A percentile compares a stretch with the other conserved stretches of the same genome.
phyloP scores from a whole-genome alignment of 495 filamentous ascomycete species.

The Cairneyella variabilis region DNA sequence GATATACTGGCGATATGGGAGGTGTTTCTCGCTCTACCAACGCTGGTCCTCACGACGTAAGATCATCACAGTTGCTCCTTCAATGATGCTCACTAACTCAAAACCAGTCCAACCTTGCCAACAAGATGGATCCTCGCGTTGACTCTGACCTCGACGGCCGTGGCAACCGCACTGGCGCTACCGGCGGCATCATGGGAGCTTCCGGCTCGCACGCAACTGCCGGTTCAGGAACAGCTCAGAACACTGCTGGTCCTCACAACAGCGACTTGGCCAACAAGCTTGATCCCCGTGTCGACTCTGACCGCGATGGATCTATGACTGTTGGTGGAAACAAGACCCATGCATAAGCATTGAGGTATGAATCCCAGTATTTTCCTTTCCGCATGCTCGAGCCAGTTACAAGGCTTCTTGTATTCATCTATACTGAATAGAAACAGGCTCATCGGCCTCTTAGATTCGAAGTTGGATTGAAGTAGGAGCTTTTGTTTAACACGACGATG shows the following conservation, averaged over 20 bases:
- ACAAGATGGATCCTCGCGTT: slow-evolving; percentile 52
- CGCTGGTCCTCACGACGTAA: slow-evolving; percentile 19
- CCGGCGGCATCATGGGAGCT: slow-evolving; percentile 17
- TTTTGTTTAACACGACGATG: too few species aligned
- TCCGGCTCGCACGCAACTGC: slow-evolving; percentile 24
- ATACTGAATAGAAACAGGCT: too few species aligned
- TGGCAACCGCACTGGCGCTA: slow-evolving; percentile 25
- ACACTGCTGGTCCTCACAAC: slow-evolving; percentile 38
- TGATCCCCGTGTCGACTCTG: slow-evolving; percentile 34
- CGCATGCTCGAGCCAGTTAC: too few species aligned
- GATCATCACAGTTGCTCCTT: too few species aligned
- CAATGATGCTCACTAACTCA: too few species aligned
- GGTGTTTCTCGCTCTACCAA: slow-evolving; percentile 29
- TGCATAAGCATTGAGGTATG: slow-evolving; percentile 11
- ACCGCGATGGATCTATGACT: slow-evolving; percentile 21
- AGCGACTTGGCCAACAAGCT: slow-evolving; percentile 31
- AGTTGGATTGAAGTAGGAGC: too few species aligned
- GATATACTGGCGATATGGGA: slow-evolving; percentile 26
- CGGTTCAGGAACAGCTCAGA: slow-evolving; percentile 29
- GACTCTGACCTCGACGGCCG: slow-evolving; percentile 43
- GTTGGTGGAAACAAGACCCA: slow-evolving; percentile 23
- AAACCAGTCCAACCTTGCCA: slow-evolving; percentile 45
- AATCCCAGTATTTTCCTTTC: too few species aligned
- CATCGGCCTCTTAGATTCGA: too few species aligned
- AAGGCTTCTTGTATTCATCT: too few species aligned